phyloP scores from a whole-genome alignment of 805 yeast species.

The Barnettozyma sp. region DNA sequence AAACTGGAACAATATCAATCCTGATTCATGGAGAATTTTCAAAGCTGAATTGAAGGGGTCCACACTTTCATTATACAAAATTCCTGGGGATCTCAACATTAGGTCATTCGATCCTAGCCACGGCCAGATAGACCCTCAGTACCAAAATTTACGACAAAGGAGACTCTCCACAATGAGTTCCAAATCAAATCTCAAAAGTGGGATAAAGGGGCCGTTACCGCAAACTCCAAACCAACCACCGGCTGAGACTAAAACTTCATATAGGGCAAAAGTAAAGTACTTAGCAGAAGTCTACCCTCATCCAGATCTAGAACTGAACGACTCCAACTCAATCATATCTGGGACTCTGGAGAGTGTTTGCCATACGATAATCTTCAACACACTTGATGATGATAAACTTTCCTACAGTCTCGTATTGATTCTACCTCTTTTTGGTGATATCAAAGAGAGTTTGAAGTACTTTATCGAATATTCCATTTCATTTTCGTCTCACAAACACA shows the following conservation, averaged over 20 bases:
- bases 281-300: slow-evolving; percentile 47
- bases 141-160: slow-evolving; percentile 21
- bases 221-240: background rate
- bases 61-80: slow-evolving; percentile 51
- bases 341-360: slow-evolving; percentile 69
- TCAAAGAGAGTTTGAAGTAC: slow-evolving; percentile 35
- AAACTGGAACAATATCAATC: slow-evolving; percentile 17
- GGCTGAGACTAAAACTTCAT: slow-evolving; percentile 3
- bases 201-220: slow-evolving; percentile 13
- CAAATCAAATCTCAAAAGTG: slow-evolving; percentile 14
- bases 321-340: slow-evolving; percentile 37
- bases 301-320: slow-evolving; percentile 51
- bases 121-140: slow-evolving; percentile 5
- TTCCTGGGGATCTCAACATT: slow-evolving; percentile 42
- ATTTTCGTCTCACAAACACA: slow-evolving; percentile 26
- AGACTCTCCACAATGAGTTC: slow-evolving; percentile 22
- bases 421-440: slow-evolving; percentile 49
- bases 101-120: slow-evolving; percentile 32
- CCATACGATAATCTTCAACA: slow-evolving; percentile 61
- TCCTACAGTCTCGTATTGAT: slow-evolving; percentile 39
- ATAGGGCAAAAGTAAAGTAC: slow-evolving; percentile 26
- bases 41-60: slow-evolving; percentile 71
- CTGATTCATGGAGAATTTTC: slow-evolving; percentile 36
- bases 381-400: slow-evolving; percentile 33
- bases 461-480: slow-evolving; percentile 37